Base-by-base conservation (phyloP, 1,284 basidiomycete genomes). In the Moniliella sp. region DNA sequence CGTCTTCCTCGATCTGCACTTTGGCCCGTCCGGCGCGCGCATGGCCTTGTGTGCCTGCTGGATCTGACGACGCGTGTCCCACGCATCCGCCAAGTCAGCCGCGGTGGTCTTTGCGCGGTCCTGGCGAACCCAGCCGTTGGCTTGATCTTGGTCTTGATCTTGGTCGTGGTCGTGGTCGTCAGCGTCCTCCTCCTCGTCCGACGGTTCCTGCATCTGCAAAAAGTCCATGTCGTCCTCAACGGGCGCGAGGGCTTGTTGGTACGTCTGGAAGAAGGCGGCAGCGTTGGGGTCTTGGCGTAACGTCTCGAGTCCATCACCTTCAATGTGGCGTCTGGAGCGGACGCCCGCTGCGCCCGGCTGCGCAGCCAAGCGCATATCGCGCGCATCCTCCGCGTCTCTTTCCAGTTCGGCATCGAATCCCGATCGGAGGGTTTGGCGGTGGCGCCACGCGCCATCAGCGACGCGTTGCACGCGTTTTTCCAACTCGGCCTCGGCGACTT, bases 341-440 rank as follows among this genome's bases (percentile, higher is more conserved):
- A 38, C 39, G n/a, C 31, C 13, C 5, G 25, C 30, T 23, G 41
- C 35, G 25, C 25, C 3, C 36, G 39, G 39, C 35, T 30, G 31
- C n/a, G 34, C 37, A 9, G 45, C 38, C 4, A 32, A 12, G 8
- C 46, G 31, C 19, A 36, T 37, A 15, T 51, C 33, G 15, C 46
- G 40, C 15, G 53, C 55, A 11, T 54, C 50, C 13, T 54, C 50
- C 4, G 44, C 54, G 32, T 57, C 55, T 4, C 54, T 50, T 33
- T 57, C 55, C 13, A 57, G 36, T 19, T 44, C 36, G 5, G 42
- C 46, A 13, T 48, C 55, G 17, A 57, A 35, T 1, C 35, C 40
- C 13, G 37, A 40, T 8, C 43, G 27, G 3, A 50, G 38, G 11
- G 35, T 35, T 17, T 39, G 48, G 3, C 50, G 39, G 18, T 44